Percentiles rank a stretch among this genome's conserved stretches.
These are phyloP conservation scores for Penicillium psychrofluorescens DNA, from an alignment of 495 filamentous ascomycete species.

Conservation along the genomic window DNA sequence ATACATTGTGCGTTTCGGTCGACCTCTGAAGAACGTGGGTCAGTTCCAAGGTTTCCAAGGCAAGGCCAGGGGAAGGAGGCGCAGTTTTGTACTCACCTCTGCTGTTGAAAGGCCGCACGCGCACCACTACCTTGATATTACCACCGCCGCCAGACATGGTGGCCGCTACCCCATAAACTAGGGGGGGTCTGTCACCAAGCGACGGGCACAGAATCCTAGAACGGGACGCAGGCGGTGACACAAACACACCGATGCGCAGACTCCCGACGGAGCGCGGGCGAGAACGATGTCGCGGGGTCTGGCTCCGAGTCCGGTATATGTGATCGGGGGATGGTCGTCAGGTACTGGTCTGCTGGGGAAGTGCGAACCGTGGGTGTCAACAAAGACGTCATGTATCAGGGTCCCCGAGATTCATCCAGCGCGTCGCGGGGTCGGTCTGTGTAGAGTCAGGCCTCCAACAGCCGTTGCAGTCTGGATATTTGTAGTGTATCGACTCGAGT, in stretches of 20 bases:
- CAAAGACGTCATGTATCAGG: slow-evolving; percentile 39
- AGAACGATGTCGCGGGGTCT: slow-evolving; percentile 8
- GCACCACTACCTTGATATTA: slow-evolving; percentile 99
- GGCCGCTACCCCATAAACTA: slow-evolving; percentile 31
- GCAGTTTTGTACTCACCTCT: slow-evolving; percentile 57
- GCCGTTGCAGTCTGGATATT: neutral
- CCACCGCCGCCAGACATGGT: slow-evolving; percentile 76
- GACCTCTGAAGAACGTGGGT: slow-evolving; percentile 49
- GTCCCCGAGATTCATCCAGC: slow-evolving; percentile 13
- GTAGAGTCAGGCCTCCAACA: slow-evolving; percentile 3
- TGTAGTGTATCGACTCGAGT: no score
- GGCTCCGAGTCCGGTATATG: neutral
- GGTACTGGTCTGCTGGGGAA: slow-evolving; percentile 4
- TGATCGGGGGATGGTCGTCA: slow-evolving; percentile 5
- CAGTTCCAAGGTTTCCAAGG: neutral
- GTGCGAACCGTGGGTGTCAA: slow-evolving; percentile 25
- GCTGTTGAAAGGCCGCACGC: slow-evolving; percentile 83
- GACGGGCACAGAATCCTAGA: slow-evolving; percentile 7
- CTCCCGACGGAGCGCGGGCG: slow-evolving; percentile 33
- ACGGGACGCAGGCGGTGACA: slow-evolving; percentile 17
- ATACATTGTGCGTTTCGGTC: slow-evolving; percentile 95
- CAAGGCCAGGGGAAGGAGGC: neutral
- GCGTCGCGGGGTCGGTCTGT: slow-evolving; percentile 18
- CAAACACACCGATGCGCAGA: slow-evolving; percentile 27
- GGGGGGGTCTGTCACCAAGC: slow-evolving; percentile 9